phyloP scores from a whole-genome alignment of 495 filamentous ascomycete species.

The Aspergillus taichungensis region DNA sequence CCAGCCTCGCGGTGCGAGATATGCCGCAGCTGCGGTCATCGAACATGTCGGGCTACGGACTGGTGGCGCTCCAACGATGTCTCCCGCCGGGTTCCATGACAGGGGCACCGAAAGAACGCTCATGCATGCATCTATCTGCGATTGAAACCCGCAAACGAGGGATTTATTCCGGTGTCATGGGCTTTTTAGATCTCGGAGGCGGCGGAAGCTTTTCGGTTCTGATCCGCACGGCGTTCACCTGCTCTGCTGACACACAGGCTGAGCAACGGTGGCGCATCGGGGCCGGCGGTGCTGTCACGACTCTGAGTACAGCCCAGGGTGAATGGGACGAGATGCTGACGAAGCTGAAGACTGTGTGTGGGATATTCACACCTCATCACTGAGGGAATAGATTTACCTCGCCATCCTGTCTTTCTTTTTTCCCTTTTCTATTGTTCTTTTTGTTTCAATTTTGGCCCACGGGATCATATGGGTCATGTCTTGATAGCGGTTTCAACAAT shows the following conservation, averaged over 20 bases:
- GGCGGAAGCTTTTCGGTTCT: slow-evolving; percentile 81
- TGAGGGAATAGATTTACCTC: background rate
- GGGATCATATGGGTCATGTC: background rate
- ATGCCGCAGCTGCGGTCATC: slow-evolving; percentile 25
- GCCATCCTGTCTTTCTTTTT: background rate
- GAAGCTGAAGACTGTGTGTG: slow-evolving; percentile 63
- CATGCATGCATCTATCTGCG: slow-evolving; percentile 65
- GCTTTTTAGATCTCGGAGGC: slow-evolving; percentile 80
- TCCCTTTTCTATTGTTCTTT: background rate
- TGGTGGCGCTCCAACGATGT: slow-evolving; percentile 67
- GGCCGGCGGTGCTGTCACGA: slow-evolving; percentile 82
- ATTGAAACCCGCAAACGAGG: slow-evolving; percentile 63
- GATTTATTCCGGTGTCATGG: slow-evolving; percentile 81
- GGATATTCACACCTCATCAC: slow-evolving; percentile 31
- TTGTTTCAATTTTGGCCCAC: slow-evolving; percentile 1
- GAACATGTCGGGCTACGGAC: slow-evolving; percentile 44
- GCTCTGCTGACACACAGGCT: slow-evolving; percentile 45
- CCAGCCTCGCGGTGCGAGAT: slow-evolving; percentile 26
- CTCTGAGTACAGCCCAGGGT: slow-evolving; percentile 61
- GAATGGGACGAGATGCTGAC: slow-evolving; percentile 90
- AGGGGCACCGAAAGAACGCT: slow-evolving; percentile 84
- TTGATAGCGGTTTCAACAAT: background rate
- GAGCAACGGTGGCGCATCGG: slow-evolving; percentile 69
- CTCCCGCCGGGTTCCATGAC: slow-evolving; percentile 93
- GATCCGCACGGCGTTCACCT: slow-evolving; percentile 68